These are phyloP conservation scores for Hyaloscypha hepaticicola DNA, from an alignment of 495 filamentous ascomycete species.

Conservation along the genomic window DNA sequence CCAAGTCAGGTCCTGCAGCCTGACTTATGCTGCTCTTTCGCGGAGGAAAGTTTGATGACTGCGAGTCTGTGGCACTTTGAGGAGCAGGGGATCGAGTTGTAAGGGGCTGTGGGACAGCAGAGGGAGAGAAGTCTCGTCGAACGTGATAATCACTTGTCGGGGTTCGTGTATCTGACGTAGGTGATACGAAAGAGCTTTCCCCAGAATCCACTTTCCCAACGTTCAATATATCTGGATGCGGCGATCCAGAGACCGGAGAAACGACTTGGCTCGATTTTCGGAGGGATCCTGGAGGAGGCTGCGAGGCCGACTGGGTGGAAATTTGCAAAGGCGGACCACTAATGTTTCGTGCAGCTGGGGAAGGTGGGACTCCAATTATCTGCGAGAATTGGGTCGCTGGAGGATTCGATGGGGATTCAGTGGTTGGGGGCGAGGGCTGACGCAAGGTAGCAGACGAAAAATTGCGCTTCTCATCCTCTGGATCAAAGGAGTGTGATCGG, in stretches of 20 bases:
- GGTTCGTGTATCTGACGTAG: slow-evolving; percentile 16
- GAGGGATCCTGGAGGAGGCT: slow-evolving; percentile 10
- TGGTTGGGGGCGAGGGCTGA: slow-evolving; percentile 25
- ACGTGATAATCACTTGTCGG: slow-evolving; percentile 35
- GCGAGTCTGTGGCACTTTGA: slow-evolving; percentile 15
- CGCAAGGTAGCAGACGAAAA: slow-evolving; percentile 35
- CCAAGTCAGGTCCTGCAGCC: slow-evolving; percentile 34
- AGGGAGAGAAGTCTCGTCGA: slow-evolving; percentile 41
- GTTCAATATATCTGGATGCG: slow-evolving; percentile 12
- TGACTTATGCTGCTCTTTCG: slow-evolving; percentile 62
- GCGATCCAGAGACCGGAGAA: slow-evolving; percentile 17
- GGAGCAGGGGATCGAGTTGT: slow-evolving; percentile 30
- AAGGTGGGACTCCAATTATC: slow-evolving; percentile 23
- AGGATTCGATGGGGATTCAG: slow-evolving; percentile 2
- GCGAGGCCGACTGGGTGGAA: slow-evolving; percentile 3
- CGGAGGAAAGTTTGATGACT: slow-evolving; percentile 45
- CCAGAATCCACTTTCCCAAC: slow-evolving; percentile 8
- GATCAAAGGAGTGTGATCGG: slow-evolving; percentile 46
- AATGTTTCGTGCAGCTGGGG: slow-evolving; percentile 18
- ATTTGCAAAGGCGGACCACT: slow-evolving; percentile 25
- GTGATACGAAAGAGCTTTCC: slow-evolving; percentile 11
- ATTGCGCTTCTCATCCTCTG: slow-evolving; percentile 44
- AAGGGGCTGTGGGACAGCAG: slow-evolving; percentile 39
- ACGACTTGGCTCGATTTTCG: slow-evolving; percentile 19
- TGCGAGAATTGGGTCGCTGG: slow-evolving; percentile 29